Evolutionary conservation across 2,329 filamentous ascomycete genomes (phyloP).

Genomic region (Fusarium begoniae): DNA sequence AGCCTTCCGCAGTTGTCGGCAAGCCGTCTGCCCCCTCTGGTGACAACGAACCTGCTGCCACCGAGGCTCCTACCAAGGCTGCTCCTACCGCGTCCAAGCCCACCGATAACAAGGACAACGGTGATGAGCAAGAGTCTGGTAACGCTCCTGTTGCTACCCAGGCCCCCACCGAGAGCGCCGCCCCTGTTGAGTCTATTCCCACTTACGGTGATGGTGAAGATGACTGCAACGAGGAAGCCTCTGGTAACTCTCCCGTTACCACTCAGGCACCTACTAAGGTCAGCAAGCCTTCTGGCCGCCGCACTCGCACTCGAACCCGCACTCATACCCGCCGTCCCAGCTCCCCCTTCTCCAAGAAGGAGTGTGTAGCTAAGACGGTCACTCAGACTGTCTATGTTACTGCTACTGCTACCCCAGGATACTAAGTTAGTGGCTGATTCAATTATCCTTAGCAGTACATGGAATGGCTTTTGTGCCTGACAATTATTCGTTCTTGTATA

Average conservation of each 20-base stretch:
- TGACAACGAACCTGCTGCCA: not conserved
- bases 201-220: not conserved
- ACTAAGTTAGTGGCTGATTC: not conserved
- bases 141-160: not conserved
- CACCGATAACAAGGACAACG: not conserved
- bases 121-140: not conserved
- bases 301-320: conserved; percentile 10
- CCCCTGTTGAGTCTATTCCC: not conserved
- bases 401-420: conserved; percentile 17
- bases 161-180: not conserved
- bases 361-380: conserved; percentile 31
- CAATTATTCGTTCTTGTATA: conserved; percentile 14
- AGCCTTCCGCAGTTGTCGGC: conserved; percentile 16
- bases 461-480: not conserved
- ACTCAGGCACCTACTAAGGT: conserved; percentile 5
- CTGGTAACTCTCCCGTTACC: not conserved
- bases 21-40: not conserved
- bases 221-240: conserved; percentile 17
- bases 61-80: not conserved
- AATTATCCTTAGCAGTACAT: not conserved
- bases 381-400: conserved; percentile 40
- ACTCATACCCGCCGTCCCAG: conserved; percentile 19
- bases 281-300: conserved; percentile 19
- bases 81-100: not conserved
- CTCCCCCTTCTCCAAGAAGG: conserved; percentile 2